Percentiles rank a stretch among this genome's conserved stretches.
Evolutionary conservation across 2,329 filamentous ascomycete species (phyloP).

Genomic region (Clonostachys chloroleuca): DNA sequence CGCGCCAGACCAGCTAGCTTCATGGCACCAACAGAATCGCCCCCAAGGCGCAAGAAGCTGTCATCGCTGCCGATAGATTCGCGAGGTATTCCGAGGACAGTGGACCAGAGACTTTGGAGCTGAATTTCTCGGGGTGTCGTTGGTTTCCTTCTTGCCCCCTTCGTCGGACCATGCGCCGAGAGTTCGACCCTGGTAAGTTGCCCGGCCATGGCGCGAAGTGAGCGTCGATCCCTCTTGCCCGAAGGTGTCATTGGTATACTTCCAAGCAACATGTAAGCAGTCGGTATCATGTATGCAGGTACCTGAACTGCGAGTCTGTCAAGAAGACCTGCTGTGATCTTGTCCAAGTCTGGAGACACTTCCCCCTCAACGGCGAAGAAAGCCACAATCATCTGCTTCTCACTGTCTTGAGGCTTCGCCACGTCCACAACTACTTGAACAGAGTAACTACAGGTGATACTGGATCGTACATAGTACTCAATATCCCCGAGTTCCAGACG

Average conservation of each 20-base stretch:
- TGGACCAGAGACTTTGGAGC: not conserved
- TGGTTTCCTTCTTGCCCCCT: not conserved
- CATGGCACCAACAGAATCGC: slow-evolving; percentile 50
- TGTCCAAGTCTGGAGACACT: no score
- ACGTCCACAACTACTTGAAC: not conserved
- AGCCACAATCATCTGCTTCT: slow-evolving; percentile 8
- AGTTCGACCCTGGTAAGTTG: not conserved
- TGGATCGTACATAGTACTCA: slow-evolving; percentile 19
- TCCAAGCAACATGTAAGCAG: not conserved
- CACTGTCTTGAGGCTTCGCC: slow-evolving; percentile 2
- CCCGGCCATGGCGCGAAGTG: not conserved
- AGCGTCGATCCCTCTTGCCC: not conserved
- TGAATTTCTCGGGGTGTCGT: not conserved
- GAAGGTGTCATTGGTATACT: not conserved
- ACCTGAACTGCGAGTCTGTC: not conserved
- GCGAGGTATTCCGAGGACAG: not conserved
- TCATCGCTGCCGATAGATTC: slow-evolving; percentile 34
- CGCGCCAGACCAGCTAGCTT: slow-evolving; percentile 44
- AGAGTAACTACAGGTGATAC: slow-evolving; percentile 1
- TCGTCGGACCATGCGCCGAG: not conserved
- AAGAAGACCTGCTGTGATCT: not conserved
- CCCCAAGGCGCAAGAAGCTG: slow-evolving; percentile 50
- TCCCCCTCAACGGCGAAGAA: slow-evolving; percentile 5
- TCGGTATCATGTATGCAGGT: not conserved
- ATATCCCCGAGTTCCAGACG: not conserved